These are phyloP conservation scores for Jimgerdemannia flammicorona DNA, from an alignment of 192 early-diverging fungal species.

Conservation along the genomic window DNA sequence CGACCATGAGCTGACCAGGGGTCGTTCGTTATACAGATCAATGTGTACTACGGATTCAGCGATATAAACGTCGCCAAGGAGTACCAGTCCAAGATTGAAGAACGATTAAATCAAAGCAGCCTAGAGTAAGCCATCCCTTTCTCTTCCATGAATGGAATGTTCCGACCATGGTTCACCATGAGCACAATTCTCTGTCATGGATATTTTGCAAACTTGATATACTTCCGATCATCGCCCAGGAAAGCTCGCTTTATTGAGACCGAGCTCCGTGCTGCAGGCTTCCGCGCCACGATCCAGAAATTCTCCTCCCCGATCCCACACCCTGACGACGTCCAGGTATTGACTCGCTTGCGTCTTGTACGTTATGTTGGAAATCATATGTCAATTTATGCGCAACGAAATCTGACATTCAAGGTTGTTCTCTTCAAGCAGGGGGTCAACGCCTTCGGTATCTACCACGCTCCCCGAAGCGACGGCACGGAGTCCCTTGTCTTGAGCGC, in stretches of 20 bases:
- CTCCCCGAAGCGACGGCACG: constrained; percentile 82
- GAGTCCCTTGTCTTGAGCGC: constrained; percentile 86
- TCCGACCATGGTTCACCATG: neutral
- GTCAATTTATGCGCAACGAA: too few species aligned
- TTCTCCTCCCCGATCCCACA: constrained; percentile 26
- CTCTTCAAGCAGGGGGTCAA: constrained; percentile 52
- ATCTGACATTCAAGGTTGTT: too few species aligned
- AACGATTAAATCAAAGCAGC: constrained; percentile 26
- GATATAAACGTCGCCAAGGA: constrained; percentile 39
- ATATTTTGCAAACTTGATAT: neutral
- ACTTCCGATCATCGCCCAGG: constrained; percentile 17
- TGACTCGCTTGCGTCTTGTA: constrained; percentile 21
- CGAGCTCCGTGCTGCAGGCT: constrained; percentile 45
- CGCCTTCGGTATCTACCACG: constrained; percentile 75
- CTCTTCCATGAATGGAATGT: neutral
- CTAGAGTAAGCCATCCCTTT: constrained; percentile 21
- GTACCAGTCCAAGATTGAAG: constrained; percentile 34
- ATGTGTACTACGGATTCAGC: constrained; percentile 42
- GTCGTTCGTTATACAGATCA: constrained; percentile 36
- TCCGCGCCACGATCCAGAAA: constrained; percentile 48
- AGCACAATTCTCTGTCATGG: neutral
- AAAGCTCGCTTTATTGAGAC: constrained; percentile 44
- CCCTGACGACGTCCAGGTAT: constrained; percentile 11
- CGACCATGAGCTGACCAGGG: neutral
- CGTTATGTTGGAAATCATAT: too few species aligned